Conservation (phyloP, 2,329 filamentous ascomycete species). For the Fusarium sambucinum region DNA sequence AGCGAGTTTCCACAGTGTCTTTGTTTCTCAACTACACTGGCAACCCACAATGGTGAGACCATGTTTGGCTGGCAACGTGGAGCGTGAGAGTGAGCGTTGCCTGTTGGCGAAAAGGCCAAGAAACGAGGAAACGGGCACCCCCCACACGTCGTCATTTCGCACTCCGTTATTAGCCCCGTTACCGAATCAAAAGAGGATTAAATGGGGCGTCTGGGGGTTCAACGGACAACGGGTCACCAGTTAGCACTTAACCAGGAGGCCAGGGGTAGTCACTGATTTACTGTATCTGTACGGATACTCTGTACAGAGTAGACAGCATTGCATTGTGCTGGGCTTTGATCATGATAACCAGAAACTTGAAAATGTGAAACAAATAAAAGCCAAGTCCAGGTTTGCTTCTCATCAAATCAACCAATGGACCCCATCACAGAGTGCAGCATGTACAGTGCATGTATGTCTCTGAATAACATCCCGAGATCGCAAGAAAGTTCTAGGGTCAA, state of each 20-base stretch:
- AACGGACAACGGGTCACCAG: conserved; percentile 40
- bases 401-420: conserved; percentile 15
- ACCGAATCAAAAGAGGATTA: conserved; percentile 47
- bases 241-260: conserved; percentile 17
- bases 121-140: conserved; percentile 39
- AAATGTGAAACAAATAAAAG: background rate
- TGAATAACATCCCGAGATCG: conserved; percentile 18
- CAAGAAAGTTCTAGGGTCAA: background rate
- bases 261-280: conserved; percentile 19
- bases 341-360: background rate
- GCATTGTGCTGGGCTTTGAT: background rate
- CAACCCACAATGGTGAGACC: conserved; percentile 40
- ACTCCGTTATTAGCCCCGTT: conserved; percentile 47
- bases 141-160: conserved; percentile 50
- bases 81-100: conserved; percentile 16
- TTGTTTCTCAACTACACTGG: conserved; percentile 40
- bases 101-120: conserved; percentile 43
- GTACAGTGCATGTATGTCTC: conserved; percentile 17
- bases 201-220: conserved; percentile 39
- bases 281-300: background rate
- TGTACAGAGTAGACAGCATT: background rate
- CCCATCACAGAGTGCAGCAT: conserved; percentile 7
- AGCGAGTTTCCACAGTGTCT: conserved; percentile 45
- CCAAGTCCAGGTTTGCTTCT: background rate
- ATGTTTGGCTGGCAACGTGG: conserved; percentile 36